Evolutionary conservation across 2,329 filamentous ascomycete genomes (phyloP).

Genomic region (Cytospora leucostoma): DNA sequence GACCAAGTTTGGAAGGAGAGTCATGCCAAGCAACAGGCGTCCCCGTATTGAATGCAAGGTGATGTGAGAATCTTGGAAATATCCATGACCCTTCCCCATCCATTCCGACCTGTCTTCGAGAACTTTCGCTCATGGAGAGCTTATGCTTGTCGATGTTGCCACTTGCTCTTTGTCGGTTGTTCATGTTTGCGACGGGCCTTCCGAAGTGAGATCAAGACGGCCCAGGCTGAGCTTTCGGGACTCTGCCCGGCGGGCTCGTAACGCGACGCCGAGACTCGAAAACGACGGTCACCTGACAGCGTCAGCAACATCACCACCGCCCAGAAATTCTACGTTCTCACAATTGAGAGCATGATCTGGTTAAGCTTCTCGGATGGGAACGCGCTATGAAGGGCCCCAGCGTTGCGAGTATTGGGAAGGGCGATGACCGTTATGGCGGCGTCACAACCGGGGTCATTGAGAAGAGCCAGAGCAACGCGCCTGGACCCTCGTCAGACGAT

Average conservation of each 20-base stretch:
- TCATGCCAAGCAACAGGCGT: background rate
- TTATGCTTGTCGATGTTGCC: background rate
- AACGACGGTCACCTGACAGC: background rate
- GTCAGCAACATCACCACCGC: conserved; percentile 1
- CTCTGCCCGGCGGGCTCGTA: background rate
- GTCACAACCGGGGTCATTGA: conserved; percentile 17
- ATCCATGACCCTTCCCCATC: background rate
- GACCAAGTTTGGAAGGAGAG: background rate
- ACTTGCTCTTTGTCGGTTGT: background rate
- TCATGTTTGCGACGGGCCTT: background rate
- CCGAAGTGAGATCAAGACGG: background rate
- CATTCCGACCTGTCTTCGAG: background rate
- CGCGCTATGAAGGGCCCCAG: conserved; percentile 24
- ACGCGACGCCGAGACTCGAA: background rate
- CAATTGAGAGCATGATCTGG: conserved; percentile 19
- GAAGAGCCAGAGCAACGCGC: conserved; percentile 10
- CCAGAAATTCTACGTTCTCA: background rate
- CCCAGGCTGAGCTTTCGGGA: background rate
- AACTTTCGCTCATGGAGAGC: background rate
- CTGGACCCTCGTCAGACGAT: conserved; percentile 8
- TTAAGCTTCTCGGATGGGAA: background rate
- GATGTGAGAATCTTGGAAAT: background rate
- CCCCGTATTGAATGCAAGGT: background rate
- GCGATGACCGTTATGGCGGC: background rate
- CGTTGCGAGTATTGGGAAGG: conserved; percentile 6